Evolutionary conservation across 2,329 filamentous ascomycete species (phyloP), one percentile per base, ranked within the genome.

Genomic region (Neofusicoccum umdonicola): DNA sequence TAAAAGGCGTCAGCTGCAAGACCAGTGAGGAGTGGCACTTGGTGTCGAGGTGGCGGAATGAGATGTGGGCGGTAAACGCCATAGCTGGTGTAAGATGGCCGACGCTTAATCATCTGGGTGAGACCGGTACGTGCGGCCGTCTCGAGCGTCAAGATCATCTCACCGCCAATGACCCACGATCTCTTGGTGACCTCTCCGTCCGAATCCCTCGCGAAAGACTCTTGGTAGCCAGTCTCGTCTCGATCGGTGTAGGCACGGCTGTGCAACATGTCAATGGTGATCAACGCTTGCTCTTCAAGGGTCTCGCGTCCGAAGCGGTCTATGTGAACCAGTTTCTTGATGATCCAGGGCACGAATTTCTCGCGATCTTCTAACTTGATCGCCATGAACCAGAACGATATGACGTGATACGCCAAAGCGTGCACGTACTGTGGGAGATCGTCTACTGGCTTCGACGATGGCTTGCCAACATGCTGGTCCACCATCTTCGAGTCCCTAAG

Each of bases 371-470:
- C 87, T 60, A 97, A 84, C 72, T 92, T 94, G 70, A 99, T 77
- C 0, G 93, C 91, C 69, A 99, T 84, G 74, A 98, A 99, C 95
- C 95, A 99, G 74, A 96, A 97, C 1, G 93, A 90, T 69, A 99
- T 93, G 70, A 97, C 92, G 74, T 98, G 93, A 74, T 97, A 97
- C 8, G 94, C 94, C 61, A 98, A 82, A 1, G 93, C 91, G 76
- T 96, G 95, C 31, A 99, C 92, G 74, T 99, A 99, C 76, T 95
- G 91, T 4, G 93, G 93, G 57, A 97, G 83, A 68, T 95, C 92
- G 67, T 95, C 90, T 7, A 88, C 83, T 67, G 81, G 72, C 68
- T 77, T 79, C 65, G 69, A 65, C 34, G 66, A 60, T 42, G 69
- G 17, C 37, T 64, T 64, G 3, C 17, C 17, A 35, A 15, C 15